These are phyloP conservation scores for Filobasidium floriforme DNA, from an alignment of 768 basidiomycete species.

Conservation along the genomic window DNA sequence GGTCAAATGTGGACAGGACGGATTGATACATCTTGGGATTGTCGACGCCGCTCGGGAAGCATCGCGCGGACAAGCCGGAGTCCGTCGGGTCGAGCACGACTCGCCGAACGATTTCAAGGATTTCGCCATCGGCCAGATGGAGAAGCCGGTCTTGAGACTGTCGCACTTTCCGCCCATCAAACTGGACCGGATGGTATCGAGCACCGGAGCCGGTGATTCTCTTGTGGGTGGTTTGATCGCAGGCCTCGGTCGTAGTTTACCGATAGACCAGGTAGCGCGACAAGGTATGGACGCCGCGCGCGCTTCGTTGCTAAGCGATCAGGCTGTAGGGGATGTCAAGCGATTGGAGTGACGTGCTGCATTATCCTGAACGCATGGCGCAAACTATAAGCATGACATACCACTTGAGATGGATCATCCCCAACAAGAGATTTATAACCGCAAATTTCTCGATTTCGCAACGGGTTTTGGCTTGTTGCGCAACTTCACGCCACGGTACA, in stretches of 20 bases:
- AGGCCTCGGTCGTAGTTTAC: conserved; percentile 43
- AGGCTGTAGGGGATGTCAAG: conserved; percentile 10
- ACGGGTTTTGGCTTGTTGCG: too few relatives aligned
- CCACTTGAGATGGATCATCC: too few relatives aligned
- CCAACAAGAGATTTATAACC: too few relatives aligned
- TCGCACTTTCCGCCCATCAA: conserved; percentile 64
- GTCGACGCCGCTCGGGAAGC: conserved; percentile 8
- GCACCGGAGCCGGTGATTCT: conserved; percentile 88
- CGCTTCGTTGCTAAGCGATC: conserved; percentile 10
- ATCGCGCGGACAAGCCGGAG: conserved; percentile 44
- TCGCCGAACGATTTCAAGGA: conserved; percentile 50
- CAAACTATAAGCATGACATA: too few relatives aligned
- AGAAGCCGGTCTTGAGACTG: conserved; percentile 49
- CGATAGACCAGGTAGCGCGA: neutral
- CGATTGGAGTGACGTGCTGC: neutral
- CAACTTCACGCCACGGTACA: too few relatives aligned
- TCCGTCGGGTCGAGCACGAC: conserved; percentile 52
- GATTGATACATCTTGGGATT: conserved; percentile 34
- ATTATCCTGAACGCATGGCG: neutral
- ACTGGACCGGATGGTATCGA: conserved; percentile 53
- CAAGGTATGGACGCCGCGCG: neutral
- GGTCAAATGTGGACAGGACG: conserved; percentile 69
- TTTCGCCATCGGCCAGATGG: conserved; percentile 28
- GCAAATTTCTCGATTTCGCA: too few relatives aligned
- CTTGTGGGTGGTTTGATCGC: conserved; percentile 79